Evolutionary conservation across 2,329 filamentous ascomycete genomes (phyloP).

Genomic region (Elsinoe fawcettii): DNA sequence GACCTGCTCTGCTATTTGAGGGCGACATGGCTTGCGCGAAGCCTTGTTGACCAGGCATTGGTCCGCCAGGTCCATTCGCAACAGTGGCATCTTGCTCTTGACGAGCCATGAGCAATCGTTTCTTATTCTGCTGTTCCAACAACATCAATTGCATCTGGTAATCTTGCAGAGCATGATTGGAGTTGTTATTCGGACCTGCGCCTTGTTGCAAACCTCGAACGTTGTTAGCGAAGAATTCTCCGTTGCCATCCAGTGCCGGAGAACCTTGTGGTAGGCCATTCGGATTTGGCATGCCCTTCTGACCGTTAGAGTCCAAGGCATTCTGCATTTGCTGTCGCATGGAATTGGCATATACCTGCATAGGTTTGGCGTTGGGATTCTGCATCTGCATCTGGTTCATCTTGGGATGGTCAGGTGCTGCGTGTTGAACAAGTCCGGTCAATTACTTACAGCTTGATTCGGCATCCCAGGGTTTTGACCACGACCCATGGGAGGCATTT

Average conservation of each 20-base stretch:
- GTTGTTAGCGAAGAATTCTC: slow-evolving; percentile 44
- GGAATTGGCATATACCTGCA: slow-evolving; percentile 79
- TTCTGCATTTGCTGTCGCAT: slow-evolving; percentile 74
- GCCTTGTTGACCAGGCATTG: slow-evolving; percentile 40
- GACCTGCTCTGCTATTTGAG: slow-evolving; percentile 60
- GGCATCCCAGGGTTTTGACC: slow-evolving; percentile 63
- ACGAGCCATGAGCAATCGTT: slow-evolving; percentile 73
- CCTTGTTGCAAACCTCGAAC: slow-evolving; percentile 32
- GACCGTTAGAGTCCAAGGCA: slow-evolving; percentile 65
- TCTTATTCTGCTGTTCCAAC: slow-evolving; percentile 81
- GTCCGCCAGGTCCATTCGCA: slow-evolving; percentile 41
- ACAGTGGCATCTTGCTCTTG: slow-evolving; percentile 64
- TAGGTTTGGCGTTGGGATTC: slow-evolving; percentile 60
- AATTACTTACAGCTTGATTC: slow-evolving; percentile 49
- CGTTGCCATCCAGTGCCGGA: slow-evolving; percentile 64
- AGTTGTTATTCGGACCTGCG: slow-evolving; percentile 41
- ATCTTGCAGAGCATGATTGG: slow-evolving; percentile 76
- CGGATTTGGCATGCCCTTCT: slow-evolving; percentile 57
- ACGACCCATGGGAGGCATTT: slow-evolving; percentile 68
- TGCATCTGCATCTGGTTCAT: slow-evolving; percentile 56
- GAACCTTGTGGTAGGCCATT: slow-evolving; percentile 70
- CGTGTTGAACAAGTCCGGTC: not conserved
- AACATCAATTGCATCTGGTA: slow-evolving; percentile 88
- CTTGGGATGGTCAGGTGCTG: slow-evolving; percentile 48
- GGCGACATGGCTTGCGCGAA: slow-evolving; percentile 53